Base-by-base conservation (phyloP, 352 stramenopile species). In the Phytophthora megakarya region DNA sequence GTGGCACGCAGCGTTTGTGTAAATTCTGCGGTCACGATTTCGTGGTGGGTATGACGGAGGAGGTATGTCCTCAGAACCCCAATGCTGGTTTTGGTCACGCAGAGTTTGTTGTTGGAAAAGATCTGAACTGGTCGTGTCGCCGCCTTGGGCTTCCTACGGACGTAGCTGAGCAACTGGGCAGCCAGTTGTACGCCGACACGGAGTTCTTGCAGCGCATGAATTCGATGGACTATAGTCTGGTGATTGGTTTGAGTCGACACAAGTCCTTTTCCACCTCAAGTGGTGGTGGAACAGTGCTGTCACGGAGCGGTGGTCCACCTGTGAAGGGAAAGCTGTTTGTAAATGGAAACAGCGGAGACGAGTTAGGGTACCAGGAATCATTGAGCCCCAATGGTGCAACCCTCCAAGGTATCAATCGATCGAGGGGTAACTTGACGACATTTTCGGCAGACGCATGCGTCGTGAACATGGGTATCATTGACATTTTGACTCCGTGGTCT, bases 191-290 rank as follows among this genome's bases (percentile, higher is more conserved):
- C 44, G 85, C 78, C 3, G 96, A 99, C 65, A 97, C 85, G 25
- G 77, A 97, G 59, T 99, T 98, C 53, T 70, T 99, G 44, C 80
- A 91, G 42, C 82, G 85, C 33, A 98, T 98, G 80, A 97, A 98
- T 67, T 98, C 96, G 65, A 98, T 99, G 89, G 96, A 99, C 71
- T 99, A 99, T 73, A 98, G 89, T 52, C 83, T 99, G 61, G 79
- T 98, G 49, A 97, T 99, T 69, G 96, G 95, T 16, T 73, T 98
- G 46, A 91, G 80, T 64, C 78, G 82, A 3, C 70, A 75, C n/a
- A 80, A 75, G 30, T 65, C 72, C 1, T 77, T 82, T 43, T 72
- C 73, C 0, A 56, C 65, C 16, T 71, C 69, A 1, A 85, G 73
- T 32, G 61, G 72, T 23, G 66, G 62, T 62, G 67, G 56, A 18